phyloP scores from a whole-genome alignment of 805 yeast species.

The Ogataea philodendri region DNA sequence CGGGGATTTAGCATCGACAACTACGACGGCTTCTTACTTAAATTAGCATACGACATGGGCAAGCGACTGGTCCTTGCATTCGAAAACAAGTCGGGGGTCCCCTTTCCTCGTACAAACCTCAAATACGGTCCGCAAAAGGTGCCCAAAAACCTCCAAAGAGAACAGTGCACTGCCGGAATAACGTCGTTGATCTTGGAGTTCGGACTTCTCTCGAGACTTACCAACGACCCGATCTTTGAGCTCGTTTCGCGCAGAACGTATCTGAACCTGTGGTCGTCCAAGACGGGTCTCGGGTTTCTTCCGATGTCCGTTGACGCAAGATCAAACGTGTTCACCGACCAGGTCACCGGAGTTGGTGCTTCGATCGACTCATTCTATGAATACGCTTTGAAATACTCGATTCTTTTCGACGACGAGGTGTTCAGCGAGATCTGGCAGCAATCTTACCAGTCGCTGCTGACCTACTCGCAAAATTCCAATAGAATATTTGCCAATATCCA shows the following conservation, averaged over 20 bases:
- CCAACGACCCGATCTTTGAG: slow-evolving; percentile 73
- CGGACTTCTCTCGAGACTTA: slow-evolving; percentile 67
- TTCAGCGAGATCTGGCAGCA: slow-evolving; percentile 54
- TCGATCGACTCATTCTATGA: slow-evolving; percentile 90
- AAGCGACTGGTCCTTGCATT: slow-evolving; percentile 68
- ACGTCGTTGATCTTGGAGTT: slow-evolving; percentile 81
- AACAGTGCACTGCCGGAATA: slow-evolving; percentile 87
- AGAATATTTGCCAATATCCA: slow-evolving; percentile 52
- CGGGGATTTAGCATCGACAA: slow-evolving; percentile 40
- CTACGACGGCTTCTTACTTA: slow-evolving; percentile 72
- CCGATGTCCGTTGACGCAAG: slow-evolving; percentile 68
- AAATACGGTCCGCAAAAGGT: slow-evolving; percentile 46
- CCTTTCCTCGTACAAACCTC: slow-evolving; percentile 77
- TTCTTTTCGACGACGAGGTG: slow-evolving; percentile 63
- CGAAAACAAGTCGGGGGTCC: slow-evolving; percentile 60
- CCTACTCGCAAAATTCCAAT: slow-evolving; percentile 41
- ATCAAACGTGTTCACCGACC: slow-evolving; percentile 48
- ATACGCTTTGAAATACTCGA: slow-evolving; percentile 74
- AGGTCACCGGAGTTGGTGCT: slow-evolving; percentile 81
- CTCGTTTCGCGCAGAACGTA: slow-evolving; percentile 59
- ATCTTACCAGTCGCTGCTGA: slow-evolving; percentile 57
- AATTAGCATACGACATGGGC: slow-evolving; percentile 75
- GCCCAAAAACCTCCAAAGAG: slow-evolving; percentile 46
- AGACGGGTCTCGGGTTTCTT: slow-evolving; percentile 60
- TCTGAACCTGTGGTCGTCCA: slow-evolving; percentile 64